Evolutionary conservation across 805 yeast genomes (phyloP), one percentile per base, ranked within the genome.

Genomic region (Kodamaea jinghongensis): DNA sequence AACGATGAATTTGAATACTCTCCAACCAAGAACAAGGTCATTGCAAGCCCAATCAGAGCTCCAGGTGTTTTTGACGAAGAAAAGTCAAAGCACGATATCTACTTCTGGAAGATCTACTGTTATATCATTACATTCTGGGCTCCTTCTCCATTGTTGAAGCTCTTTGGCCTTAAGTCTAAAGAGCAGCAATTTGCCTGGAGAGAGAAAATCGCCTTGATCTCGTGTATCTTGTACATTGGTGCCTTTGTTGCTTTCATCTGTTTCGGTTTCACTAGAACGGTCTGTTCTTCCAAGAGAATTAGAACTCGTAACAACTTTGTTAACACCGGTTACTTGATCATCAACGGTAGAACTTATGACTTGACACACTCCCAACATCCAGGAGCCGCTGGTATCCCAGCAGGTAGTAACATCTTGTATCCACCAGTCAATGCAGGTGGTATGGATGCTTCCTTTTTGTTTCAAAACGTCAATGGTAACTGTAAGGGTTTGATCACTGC

Each of bases 131-230:
- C 99, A 0, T 88, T 88, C 60, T 91, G 96, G 93, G 95, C 95
- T 2, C 96, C 97, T 1, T 76, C 83, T 2, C 82, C 89, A 0
- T 46, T 88, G 25, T 63, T 89, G 52, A 67, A 66, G 31, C 60
- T 86, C 31, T 84, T 79, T 61, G 98, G 98, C 2, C 74, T 91
- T 75, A 75, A 76, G 25, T 79, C 84, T 14, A 78, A 79, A 49
- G 90, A 81, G 31, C 78, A 96, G 44, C 97, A 90, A 58, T 79
- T 80, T 70, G 98, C 98, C 0, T 93, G 99, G 99, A 76, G 99
- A 55, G 99, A 93, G 56, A 91, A 91, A 56, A 84, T 90, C 39
- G 98, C 88, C 1, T 71, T 93, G 31, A 70, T 91, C 31, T 74
- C 93, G 1, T 72, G 89, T 39, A 89, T 91, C 51, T 47, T 83